Evolutionary conservation across 352 stramenopile species (phyloP).

Genomic region (Phytophthora europaea): DNA sequence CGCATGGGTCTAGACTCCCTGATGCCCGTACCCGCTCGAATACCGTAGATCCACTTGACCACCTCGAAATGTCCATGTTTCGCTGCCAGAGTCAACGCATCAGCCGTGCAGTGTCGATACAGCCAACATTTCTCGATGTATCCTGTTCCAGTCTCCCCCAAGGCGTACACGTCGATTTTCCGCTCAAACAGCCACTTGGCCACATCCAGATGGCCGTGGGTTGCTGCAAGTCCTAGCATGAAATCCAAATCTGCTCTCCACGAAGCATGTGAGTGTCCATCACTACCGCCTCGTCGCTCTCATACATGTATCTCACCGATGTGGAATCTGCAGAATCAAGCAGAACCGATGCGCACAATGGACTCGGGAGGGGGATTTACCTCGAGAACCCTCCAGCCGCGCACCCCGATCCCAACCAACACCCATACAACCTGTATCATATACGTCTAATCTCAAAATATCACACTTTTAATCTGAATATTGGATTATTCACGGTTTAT

Average conservation of each 20-base stretch:
- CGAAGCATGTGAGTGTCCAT: too few relatives aligned
- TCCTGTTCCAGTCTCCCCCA: neutral
- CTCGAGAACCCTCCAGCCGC: too few relatives aligned
- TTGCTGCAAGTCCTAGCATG: neutral
- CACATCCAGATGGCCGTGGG: slow-evolving; percentile 10
- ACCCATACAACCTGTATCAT: too few relatives aligned
- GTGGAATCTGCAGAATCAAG: too few relatives aligned
- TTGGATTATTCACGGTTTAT: too few relatives aligned
- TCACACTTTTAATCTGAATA: too few relatives aligned
- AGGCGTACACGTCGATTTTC: neutral
- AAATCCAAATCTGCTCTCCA: neutral
- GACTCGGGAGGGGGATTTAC: too few relatives aligned
- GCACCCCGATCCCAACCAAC: too few relatives aligned
- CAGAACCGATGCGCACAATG: too few relatives aligned
- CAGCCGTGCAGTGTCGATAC: neutral
- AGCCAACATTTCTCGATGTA: neutral
- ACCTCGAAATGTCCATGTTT: neutral
- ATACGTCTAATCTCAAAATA: too few relatives aligned
- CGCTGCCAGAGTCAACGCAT: neutral
- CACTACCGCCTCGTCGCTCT: too few relatives aligned
- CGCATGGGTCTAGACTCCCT: neutral
- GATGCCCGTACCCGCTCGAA: neutral
- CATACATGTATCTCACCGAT: too few relatives aligned
- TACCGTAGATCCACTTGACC: neutral
- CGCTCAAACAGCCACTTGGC: slow-evolving; percentile 4